Evolutionary conservation across 2,329 filamentous ascomycete genomes (phyloP), one percentile per base, ranked within the genome.

Genomic region (Chlorencoelia australis): DNA sequence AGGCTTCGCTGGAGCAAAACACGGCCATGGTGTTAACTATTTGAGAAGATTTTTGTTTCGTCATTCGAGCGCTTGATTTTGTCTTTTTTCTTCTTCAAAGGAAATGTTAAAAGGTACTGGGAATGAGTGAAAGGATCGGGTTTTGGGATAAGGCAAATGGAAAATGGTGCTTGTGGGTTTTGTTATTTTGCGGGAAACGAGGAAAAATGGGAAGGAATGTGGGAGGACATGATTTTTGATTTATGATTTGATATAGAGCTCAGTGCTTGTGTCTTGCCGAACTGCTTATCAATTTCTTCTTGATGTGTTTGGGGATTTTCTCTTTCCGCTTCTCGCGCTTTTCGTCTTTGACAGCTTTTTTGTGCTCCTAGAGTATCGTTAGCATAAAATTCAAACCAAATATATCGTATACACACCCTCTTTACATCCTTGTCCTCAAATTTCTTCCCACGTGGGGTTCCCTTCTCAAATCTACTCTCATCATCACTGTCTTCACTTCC

Each of bases 231-330:
- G 15, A 32, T 21, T 27, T 7, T 33, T 30, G 17, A 1, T 24
- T 36, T 39, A 33, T 39, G 21, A 41, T 44, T 46, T 30, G 14
- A 24, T 14, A 21, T 33, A 11, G 20, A 43, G 14, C 20, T 50
- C 43, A 53, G 35, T 56, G 50, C 48, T 54, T 57, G 34, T 55
- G 52, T 41, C 50, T 52, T 24, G 53, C 49, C 7, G 53, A 52
- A 44, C 67, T 66, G 38, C 69, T 71, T 17, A 94, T 74, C 40
- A 94, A 62, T 57, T 82, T 84, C 68, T 95, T 96, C 72, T 98
- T 98, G 21, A 94, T 48, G 57, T 93, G 78, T 64, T 98, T 98
- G 0, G 91, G 89, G 63, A 98, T 94, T 68, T 98, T 98, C 4
- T 84, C 82, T 60, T 89, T 85, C 42, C 91, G 69, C 66, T 93